Evolutionary conservation across 2,329 filamentous ascomycete species (phyloP).

Genomic region (Berkeleyomyces rouxiae): DNA sequence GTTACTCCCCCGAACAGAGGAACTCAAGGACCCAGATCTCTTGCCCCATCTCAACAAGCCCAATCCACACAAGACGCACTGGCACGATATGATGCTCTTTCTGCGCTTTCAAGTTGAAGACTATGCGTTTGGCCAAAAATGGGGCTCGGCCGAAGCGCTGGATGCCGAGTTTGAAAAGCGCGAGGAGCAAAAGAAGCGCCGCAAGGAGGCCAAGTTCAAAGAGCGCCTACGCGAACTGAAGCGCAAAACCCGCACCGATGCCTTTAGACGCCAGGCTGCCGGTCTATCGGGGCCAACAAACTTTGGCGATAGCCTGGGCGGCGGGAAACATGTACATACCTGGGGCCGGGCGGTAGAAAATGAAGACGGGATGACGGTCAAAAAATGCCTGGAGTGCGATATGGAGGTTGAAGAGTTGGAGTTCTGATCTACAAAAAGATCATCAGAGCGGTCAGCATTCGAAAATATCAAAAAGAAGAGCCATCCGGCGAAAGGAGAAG

Average conservation of each 20-base stretch:
- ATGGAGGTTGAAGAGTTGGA: slow-evolving; percentile 68
- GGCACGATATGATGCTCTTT: slow-evolving; percentile 98
- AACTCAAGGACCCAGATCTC: slow-evolving; percentile 75
- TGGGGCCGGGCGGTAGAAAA: slow-evolving; percentile 59
- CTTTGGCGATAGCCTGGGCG: slow-evolving; percentile 64
- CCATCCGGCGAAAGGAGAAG: neutral
- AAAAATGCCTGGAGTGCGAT: slow-evolving; percentile 60
- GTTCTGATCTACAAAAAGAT: slow-evolving; percentile 26
- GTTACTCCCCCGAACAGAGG: slow-evolving; percentile 36
- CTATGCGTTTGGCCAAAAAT: slow-evolving; percentile 78
- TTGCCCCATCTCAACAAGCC: slow-evolving; percentile 76
- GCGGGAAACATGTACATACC: slow-evolving; percentile 69
- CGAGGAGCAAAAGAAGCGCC: slow-evolving; percentile 60
- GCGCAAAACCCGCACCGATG: slow-evolving; percentile 81
- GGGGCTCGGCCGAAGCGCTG: slow-evolving; percentile 71
- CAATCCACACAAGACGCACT: slow-evolving; percentile 89
- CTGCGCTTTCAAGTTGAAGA: slow-evolving; percentile 86
- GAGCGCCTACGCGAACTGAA: slow-evolving; percentile 79
- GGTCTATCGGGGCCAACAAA: slow-evolving; percentile 30
- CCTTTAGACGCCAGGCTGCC: slow-evolving; percentile 57
- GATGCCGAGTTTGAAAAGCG: slow-evolving; percentile 78
- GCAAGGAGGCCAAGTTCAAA: slow-evolving; percentile 85
- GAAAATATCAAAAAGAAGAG: neutral
- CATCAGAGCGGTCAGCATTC: neutral
- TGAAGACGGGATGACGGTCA: slow-evolving; percentile 58